phyloP scores from a whole-genome alignment of 305 asterid species.

The Fraxinus sp. region DNA sequence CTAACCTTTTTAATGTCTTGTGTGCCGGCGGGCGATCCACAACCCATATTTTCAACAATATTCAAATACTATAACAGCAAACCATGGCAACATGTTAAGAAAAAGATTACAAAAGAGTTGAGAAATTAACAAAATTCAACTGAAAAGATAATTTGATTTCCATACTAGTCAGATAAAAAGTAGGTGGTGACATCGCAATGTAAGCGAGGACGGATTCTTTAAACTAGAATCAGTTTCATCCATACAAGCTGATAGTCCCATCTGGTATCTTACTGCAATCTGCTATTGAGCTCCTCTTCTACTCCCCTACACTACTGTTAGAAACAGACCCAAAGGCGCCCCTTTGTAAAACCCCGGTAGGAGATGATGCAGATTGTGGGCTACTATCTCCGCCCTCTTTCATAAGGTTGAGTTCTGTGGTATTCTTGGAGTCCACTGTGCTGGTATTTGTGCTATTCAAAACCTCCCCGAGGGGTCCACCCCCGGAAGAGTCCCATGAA shows the following conservation, averaged over 20 bases:
- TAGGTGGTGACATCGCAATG: conserved; percentile 29
- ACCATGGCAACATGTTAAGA: background rate
- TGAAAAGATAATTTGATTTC: background rate
- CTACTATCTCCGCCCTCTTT: conserved; percentile 60
- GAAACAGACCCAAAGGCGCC: conserved; percentile 63
- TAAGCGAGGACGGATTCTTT: conserved; percentile 31
- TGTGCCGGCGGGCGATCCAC: background rate
- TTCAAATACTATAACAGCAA: background rate
- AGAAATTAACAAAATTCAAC: conserved; percentile 27
- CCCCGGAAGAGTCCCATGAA: conserved; percentile 70
- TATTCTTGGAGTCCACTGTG: conserved; percentile 34
- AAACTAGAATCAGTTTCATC: conserved; percentile 31
- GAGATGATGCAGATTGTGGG: conserved; percentile 58
- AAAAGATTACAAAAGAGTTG: conserved; percentile 8
- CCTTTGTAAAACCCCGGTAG: conserved; percentile 86
- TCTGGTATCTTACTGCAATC: conserved; percentile 35
- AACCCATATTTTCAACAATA: background rate
- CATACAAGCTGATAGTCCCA: conserved; percentile 11
- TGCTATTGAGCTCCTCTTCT: conserved; percentile 42
- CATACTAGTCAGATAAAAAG: conserved; percentile 25
- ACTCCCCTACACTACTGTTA: conserved; percentile 73
- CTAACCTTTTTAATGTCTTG: too few relatives aligned
- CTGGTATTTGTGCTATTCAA: conserved; percentile 44
- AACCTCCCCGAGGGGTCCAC: conserved; percentile 95
- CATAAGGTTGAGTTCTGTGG: conserved; percentile 56